Evolutionary conservation across 257 asterid genomes (phyloP).

Genomic region (Rhazya stricta): DNA sequence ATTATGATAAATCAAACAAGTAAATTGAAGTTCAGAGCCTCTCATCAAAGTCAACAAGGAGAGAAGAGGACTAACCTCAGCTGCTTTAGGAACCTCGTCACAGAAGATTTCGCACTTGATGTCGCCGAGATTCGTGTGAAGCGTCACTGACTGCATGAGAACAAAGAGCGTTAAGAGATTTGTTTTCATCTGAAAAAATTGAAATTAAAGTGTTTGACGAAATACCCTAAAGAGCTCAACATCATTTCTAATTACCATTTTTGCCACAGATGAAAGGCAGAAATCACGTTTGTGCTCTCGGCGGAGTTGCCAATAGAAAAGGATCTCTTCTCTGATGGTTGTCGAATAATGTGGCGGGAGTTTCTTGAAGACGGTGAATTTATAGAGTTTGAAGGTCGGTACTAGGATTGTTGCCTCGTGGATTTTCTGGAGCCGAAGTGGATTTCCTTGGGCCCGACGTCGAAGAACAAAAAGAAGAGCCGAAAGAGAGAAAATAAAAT

Average conservation of each 20-base stretch:
- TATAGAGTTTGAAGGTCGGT: background rate
- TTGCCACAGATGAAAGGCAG: background rate
- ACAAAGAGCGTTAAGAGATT: background rate
- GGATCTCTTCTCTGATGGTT: background rate
- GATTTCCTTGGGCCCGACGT: background rate
- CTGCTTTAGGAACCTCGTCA: slow-evolving; percentile 88
- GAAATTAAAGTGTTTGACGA: slow-evolving; percentile 37
- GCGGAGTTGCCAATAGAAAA: background rate
- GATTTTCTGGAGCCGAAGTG: background rate
- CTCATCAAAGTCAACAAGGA: background rate
- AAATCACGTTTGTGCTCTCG: background rate
- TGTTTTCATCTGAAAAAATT: background rate
- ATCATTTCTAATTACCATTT: slow-evolving; percentile 1
- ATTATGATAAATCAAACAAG: background rate
- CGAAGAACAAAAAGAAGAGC: background rate
- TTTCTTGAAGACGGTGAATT: background rate
- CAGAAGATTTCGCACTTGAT: slow-evolving; percentile 96
- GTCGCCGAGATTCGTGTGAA: slow-evolving; percentile 93
- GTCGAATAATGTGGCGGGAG: background rate
- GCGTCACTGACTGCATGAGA: slow-evolving; percentile 73
- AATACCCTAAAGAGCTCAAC: slow-evolving; percentile 23
- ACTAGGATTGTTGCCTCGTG: background rate
- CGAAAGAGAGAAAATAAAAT: too few species aligned
- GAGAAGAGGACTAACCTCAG: slow-evolving; percentile 50
- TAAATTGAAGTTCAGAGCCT: background rate